phyloP scores from a whole-genome alignment of 768 basidiomycete genomes.

The Amanita rubescens region DNA sequence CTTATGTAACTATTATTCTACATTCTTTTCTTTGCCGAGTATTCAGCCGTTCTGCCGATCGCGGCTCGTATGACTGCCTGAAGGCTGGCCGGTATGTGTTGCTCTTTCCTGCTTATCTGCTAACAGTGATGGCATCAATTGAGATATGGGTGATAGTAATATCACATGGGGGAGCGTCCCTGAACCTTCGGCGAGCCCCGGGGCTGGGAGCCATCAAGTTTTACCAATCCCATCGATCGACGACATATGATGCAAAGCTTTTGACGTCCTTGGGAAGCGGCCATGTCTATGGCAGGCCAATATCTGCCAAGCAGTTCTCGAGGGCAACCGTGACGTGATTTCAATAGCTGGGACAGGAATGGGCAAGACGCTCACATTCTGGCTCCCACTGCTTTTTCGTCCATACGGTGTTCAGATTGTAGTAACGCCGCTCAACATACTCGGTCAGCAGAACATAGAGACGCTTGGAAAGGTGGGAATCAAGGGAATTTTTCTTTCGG shows the following conservation, averaged over 20 bases:
- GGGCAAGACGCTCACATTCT: slow-evolving; percentile 7
- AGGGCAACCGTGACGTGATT: slow-evolving; percentile 11
- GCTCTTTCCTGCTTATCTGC: no score
- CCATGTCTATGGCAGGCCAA: slow-evolving; percentile 13
- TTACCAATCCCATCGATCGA: not conserved
- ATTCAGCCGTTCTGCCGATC: no score
- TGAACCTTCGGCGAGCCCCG: no score
- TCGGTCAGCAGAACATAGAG: slow-evolving; percentile 7
- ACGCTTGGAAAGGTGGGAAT: not conserved
- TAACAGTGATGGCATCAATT: no score
- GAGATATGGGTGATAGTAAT: no score
- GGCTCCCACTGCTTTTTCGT: not conserved
- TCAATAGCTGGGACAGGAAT: slow-evolving; percentile 17
- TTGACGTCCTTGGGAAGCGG: not conserved
- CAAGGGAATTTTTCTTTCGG: not conserved
- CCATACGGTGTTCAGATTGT: slow-evolving; percentile 3
- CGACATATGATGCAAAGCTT: not conserved
- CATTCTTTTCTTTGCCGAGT: no score
- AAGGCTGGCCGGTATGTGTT: no score
- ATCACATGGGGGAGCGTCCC: no score
- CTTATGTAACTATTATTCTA: no score
- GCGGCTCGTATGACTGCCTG: no score
- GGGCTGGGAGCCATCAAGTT: not conserved
- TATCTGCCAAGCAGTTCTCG: slow-evolving; percentile 6
- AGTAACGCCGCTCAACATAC: slow-evolving; percentile 10